Evolutionary conservation across 2,329 filamentous ascomycete genomes (phyloP).

Genomic region (Cercospora sojina): DNA sequence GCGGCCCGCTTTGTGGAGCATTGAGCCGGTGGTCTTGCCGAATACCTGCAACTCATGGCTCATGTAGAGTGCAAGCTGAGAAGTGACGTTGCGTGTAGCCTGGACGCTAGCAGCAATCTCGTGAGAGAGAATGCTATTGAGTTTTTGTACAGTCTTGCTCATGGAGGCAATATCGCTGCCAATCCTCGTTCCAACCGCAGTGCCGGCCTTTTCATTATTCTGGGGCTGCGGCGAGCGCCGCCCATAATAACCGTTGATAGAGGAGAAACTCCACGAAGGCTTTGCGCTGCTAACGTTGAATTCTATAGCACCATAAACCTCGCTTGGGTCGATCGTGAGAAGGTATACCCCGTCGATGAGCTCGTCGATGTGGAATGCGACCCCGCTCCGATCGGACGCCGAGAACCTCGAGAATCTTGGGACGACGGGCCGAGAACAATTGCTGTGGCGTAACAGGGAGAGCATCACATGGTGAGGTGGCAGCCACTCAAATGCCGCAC

Average conservation of each 20-base stretch:
- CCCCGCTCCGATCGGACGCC: conserved; percentile 11
- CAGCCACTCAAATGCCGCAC: conserved; percentile 15
- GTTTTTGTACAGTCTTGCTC: conserved; percentile 24
- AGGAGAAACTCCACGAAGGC: conserved; percentile 25
- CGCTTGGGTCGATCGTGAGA: conserved; percentile 27
- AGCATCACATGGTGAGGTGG: conserved; percentile 33
- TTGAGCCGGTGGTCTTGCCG: conserved; percentile 26
- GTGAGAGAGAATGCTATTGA: conserved; percentile 25
- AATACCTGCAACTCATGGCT: conserved; percentile 29
- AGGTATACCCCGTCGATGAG: conserved; percentile 35
- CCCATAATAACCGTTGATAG: conserved; percentile 33
- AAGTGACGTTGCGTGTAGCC: conserved; percentile 34
- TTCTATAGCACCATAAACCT: conserved; percentile 31
- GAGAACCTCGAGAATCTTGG: conserved; percentile 13
- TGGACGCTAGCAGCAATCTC: conserved; percentile 30
- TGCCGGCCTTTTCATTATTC: conserved; percentile 31
- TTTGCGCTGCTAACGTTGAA: conserved; percentile 28
- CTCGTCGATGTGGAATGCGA: conserved; percentile 29
- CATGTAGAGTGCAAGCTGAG: conserved; percentile 30
- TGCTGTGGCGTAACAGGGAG: conserved; percentile 24
- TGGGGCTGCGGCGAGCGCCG: conserved; percentile 4
- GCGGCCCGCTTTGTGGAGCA: conserved; percentile 19
- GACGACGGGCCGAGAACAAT: conserved; percentile 4
- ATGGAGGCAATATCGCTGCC: conserved; percentile 33
- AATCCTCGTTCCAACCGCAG: conserved; percentile 31